A percentile compares a stretch with the other conserved stretches of the same genome.
Evolutionary conservation across 306 rosid genomes (phyloP).

Genomic region (Rosa chinensis): DNA sequence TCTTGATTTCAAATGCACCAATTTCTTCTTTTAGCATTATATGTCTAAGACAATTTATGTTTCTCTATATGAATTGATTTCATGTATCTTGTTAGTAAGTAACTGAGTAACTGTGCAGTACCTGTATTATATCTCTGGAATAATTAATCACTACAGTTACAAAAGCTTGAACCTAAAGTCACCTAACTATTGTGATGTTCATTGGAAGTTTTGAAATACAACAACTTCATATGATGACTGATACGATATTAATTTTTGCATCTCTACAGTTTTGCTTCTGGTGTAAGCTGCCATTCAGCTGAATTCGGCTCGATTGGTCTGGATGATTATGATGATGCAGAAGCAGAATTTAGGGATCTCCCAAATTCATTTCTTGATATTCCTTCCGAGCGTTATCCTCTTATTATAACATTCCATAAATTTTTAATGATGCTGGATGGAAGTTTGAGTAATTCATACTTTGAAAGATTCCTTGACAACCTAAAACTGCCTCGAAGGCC

Average conservation of each 20-base stretch:
- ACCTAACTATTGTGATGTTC: too few relatives aligned
- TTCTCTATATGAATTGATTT: too few relatives aligned
- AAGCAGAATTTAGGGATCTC: slow-evolving; percentile 42
- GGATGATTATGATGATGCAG: slow-evolving; percentile 41
- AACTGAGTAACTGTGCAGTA: too few relatives aligned
- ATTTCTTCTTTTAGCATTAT: too few relatives aligned
- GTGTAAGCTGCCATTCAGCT: slow-evolving; percentile 11
- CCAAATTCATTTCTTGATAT: slow-evolving; percentile 50
- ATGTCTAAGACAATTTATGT: too few relatives aligned
- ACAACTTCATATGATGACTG: background rate
- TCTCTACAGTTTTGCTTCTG: slow-evolving; percentile 40
- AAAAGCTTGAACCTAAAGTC: too few relatives aligned
- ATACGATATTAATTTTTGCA: background rate
- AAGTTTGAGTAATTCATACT: slow-evolving; percentile 59
- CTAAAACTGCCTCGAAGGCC: slow-evolving; percentile 21
- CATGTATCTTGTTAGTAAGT: too few relatives aligned
- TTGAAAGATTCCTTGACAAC: slow-evolving; percentile 40
- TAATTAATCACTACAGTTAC: too few relatives aligned
- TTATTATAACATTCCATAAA: slow-evolving; percentile 59
- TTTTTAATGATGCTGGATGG: slow-evolving; percentile 75
- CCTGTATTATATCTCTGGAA: too few relatives aligned
- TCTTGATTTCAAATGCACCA: too few relatives aligned
- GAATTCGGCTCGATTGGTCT: slow-evolving; percentile 17
- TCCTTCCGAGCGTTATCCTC: slow-evolving; percentile 49
- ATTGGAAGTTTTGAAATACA: background rate